These are phyloP conservation scores for Dendrobium chrysotoxum DNA, from an alignment of 106 monocot species.

Conservation along the genomic window DNA sequence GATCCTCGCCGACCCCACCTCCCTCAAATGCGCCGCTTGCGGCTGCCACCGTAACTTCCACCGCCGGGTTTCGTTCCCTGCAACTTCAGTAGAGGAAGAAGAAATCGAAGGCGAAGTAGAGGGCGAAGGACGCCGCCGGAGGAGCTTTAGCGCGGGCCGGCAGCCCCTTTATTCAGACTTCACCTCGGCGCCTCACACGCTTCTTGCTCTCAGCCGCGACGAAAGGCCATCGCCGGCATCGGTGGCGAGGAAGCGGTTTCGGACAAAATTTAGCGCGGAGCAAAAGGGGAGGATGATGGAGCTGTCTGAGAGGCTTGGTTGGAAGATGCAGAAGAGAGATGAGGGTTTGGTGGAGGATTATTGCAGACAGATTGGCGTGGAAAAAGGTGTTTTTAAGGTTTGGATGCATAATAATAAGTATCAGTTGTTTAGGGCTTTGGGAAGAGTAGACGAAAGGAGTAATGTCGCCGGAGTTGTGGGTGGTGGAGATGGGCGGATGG, in stretches of 20 bases:
- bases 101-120: not conserved
- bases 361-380: constrained; percentile 61
- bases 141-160: not conserved
- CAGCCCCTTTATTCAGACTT: not conserved
- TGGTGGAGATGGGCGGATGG: not conserved
- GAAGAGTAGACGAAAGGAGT: no score
- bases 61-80: constrained; percentile 54
- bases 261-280: constrained; percentile 64
- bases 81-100: constrained; percentile 54
- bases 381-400: constrained; percentile 66
- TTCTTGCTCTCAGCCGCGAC: constrained; percentile 47
- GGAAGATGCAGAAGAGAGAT: constrained; percentile 69
- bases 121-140: not conserved
- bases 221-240: constrained; percentile 18
- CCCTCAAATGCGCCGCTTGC: constrained; percentile 51
- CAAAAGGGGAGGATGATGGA: constrained; percentile 77
- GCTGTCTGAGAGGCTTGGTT: constrained; percentile 69
- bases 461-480: not conserved
- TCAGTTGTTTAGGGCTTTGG: constrained; percentile 20
- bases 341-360: constrained; percentile 45
- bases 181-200: constrained; percentile 51
- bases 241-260: constrained; percentile 44
- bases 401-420: constrained; percentile 97
- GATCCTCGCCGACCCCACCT: constrained; percentile 24
- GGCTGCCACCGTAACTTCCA: constrained; percentile 57